Percentiles rank a stretch among this genome's conserved stretches.
Evolutionary conservation across 305 asterid genomes (phyloP).

Genomic region (Solanum hybrid): DNA sequence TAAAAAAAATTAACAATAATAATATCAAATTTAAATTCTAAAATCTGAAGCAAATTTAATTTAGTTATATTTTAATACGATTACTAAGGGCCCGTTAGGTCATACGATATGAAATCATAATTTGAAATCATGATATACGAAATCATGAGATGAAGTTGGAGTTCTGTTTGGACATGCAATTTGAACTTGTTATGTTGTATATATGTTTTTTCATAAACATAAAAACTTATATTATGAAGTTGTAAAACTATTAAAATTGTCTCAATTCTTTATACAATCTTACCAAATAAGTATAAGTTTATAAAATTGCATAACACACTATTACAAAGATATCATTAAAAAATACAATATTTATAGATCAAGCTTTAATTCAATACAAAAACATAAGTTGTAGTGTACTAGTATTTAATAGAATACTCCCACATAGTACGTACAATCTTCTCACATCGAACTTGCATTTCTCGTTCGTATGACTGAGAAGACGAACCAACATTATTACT

Average conservation of each 20-base stretch:
- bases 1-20: background rate
- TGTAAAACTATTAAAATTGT: background rate
- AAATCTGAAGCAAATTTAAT: background rate
- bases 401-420: background rate
- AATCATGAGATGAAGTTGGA: background rate
- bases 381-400: background rate
- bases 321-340: background rate
- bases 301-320: too few species aligned
- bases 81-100: background rate
- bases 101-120: too few species aligned
- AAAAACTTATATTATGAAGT: background rate
- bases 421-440: too few species aligned
- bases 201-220: background rate
- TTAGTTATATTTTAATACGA: background rate
- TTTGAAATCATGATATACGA: too few species aligned
- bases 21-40: background rate
- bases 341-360: background rate
- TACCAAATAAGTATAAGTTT: background rate
- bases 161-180: background rate
- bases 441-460: background rate
- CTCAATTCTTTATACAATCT: background rate
- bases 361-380: background rate
- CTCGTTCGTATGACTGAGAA: too few species aligned
- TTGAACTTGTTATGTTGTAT: background rate
- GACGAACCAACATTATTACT: background rate